These are phyloP conservation scores for Malus hybrid DNA, from an alignment of 331 rosid species.

Conservation along the genomic window DNA sequence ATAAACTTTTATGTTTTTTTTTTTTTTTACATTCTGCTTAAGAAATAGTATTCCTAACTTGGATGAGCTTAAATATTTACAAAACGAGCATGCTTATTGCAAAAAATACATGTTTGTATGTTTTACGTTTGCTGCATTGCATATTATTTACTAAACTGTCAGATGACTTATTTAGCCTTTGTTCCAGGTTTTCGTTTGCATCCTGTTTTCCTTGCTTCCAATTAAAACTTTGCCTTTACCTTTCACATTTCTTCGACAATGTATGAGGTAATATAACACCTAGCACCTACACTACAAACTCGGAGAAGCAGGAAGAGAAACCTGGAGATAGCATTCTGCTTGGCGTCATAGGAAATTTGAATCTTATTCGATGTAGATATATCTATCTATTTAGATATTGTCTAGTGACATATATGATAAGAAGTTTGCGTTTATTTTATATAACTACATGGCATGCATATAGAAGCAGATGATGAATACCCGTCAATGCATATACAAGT, in stretches of 20 bases:
- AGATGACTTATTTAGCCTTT: background rate
- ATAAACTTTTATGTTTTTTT: too few species aligned
- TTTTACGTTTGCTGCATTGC: too few species aligned
- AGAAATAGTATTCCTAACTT: too few species aligned
- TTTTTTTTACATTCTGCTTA: too few species aligned
- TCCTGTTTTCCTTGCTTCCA: background rate
- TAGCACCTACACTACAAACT: background rate
- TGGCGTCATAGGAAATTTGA: background rate
- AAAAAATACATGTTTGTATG: too few species aligned
- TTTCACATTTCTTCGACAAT: background rate
- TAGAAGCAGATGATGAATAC: too few species aligned
- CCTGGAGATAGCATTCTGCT: background rate
- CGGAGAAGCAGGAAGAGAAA: background rate
- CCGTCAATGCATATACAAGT: too few species aligned
- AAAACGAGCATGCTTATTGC: too few species aligned
- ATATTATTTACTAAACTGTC: too few species aligned
- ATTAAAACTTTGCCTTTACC: background rate
- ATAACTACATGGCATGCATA: too few species aligned
- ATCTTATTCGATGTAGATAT: background rate
- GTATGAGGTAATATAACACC: background rate
- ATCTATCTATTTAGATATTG: background rate
- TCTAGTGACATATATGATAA: background rate
- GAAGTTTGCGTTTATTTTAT: background rate
- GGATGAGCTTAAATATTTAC: too few species aligned
- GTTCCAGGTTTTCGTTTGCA: background rate